Conservation (phyloP, 2,329 filamentous ascomycete species). For the Lasiodiplodia theobromae region DNA sequence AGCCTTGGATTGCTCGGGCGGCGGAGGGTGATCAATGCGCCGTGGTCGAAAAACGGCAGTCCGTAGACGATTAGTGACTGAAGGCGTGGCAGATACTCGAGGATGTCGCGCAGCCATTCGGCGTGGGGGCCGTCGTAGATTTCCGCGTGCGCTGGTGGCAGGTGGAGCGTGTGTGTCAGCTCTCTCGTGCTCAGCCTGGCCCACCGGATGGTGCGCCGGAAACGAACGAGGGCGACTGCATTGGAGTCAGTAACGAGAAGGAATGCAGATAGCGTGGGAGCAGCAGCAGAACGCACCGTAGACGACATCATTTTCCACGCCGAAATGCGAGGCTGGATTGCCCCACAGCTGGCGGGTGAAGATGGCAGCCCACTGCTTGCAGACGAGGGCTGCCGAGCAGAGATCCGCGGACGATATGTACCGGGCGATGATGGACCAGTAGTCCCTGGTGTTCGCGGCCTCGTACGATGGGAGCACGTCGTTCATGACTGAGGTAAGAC, state of each 20-base stretch:
- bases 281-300: slow-evolving; percentile 51
- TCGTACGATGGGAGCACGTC: slow-evolving; percentile 67
- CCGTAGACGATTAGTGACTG: slow-evolving; percentile 66
- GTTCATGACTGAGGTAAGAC: slow-evolving; percentile 53
- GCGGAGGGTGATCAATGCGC: slow-evolving; percentile 60
- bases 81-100: slow-evolving; percentile 64
- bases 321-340: slow-evolving; percentile 68
- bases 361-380: slow-evolving; percentile 63
- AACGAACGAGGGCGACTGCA: slow-evolving; percentile 65
- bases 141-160: slow-evolving; percentile 67
- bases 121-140: slow-evolving; percentile 66
- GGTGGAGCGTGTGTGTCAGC: slow-evolving; percentile 67
- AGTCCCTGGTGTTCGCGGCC: slow-evolving; percentile 61
- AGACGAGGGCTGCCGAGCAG: slow-evolving; percentile 63
- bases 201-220: slow-evolving; percentile 63
- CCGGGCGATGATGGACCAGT: slow-evolving; percentile 62
- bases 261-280: too few species aligned
- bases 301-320: slow-evolving; percentile 65
- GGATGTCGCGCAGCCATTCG: slow-evolving; percentile 66
- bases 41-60: slow-evolving; percentile 69
- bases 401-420: slow-evolving; percentile 65
- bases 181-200: slow-evolving; percentile 60
- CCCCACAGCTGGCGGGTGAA: slow-evolving; percentile 69
- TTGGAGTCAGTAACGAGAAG: not conserved
- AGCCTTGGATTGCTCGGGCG: slow-evolving; percentile 40